These are phyloP conservation scores for Tuber aestivum DNA, from an alignment of 495 filamentous ascomycete species.

Conservation along the genomic window DNA sequence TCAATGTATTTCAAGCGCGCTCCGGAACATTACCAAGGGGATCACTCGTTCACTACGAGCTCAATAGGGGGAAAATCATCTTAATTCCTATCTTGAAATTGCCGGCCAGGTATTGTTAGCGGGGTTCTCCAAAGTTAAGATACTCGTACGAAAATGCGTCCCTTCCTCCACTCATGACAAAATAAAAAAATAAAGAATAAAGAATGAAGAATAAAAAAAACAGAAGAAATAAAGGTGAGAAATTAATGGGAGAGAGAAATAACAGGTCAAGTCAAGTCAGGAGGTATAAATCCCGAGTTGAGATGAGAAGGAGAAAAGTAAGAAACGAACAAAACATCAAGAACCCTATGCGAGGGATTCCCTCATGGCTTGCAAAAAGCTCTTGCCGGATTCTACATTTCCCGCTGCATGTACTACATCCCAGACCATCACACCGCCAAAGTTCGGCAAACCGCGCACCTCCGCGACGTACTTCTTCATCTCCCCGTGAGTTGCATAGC, in stretches of 20 bases:
- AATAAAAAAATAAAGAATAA: background rate
- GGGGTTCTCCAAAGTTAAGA: background rate
- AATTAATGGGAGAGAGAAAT: background rate
- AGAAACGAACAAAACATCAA: background rate
- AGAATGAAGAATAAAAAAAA: too few relatives aligned
- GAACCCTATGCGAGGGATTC: background rate
- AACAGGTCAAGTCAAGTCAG: background rate
- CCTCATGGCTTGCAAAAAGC: conserved; percentile 38
- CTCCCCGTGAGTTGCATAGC: conserved; percentile 51
- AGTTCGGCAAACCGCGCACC: conserved; percentile 50
- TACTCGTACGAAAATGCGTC: background rate
- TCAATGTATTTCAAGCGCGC: too few relatives aligned
- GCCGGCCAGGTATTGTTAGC: background rate
- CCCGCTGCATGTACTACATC: conserved; percentile 56
- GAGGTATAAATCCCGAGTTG: background rate
- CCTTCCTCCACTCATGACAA: background rate
- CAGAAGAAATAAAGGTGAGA: too few relatives aligned
- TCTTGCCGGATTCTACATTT: conserved; percentile 48
- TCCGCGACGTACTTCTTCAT: conserved; percentile 49
- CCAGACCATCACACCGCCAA: conserved; percentile 70
- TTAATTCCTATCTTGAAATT: background rate
- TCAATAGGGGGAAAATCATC: background rate
- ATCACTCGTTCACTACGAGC: too few relatives aligned
- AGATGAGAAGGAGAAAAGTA: background rate
- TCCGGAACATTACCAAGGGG: too few relatives aligned